Conservation (phyloP, 495 filamentous ascomycete genomes). For the Cenococcum geophilum region DNA sequence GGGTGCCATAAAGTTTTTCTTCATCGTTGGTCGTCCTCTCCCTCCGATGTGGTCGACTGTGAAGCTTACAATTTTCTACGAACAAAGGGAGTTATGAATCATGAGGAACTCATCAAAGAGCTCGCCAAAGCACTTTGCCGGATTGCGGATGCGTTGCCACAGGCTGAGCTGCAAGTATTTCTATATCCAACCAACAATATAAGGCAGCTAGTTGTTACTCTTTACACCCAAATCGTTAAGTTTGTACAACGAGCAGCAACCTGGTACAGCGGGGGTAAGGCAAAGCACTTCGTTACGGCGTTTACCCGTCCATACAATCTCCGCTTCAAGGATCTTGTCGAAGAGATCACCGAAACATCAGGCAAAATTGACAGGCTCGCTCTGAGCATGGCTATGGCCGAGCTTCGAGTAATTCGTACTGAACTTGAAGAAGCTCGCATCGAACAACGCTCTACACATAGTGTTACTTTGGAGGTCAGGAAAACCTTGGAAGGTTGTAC, state of each 20-base stretch:
- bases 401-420: no score
- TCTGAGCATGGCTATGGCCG: not conserved
- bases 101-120: constrained; percentile 28
- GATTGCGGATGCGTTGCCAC: constrained; percentile 38
- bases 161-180: constrained; percentile 28
- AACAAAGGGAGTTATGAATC: constrained; percentile 34
- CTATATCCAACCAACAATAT: constrained; percentile 40
- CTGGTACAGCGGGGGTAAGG: constrained; percentile 37
- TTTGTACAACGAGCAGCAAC: constrained; percentile 31
- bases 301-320: constrained; percentile 29
- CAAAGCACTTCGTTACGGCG: constrained; percentile 22
- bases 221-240: constrained; percentile 38
- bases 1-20: no score
- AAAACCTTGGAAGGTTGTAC: no score
- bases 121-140: constrained; percentile 31
- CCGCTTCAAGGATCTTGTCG: constrained; percentile 30
- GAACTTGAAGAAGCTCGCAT: no score
- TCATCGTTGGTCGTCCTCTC: no score
- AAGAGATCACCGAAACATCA: constrained; percentile 19
- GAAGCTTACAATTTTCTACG: no score
- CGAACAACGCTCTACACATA: no score
- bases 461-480: no score
- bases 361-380: not conserved
- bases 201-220: constrained; percentile 26
- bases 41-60: no score